Base-by-base conservation (phyloP, 2,329 filamentous ascomycete species). In the Chrysosporium queenslandicum region DNA sequence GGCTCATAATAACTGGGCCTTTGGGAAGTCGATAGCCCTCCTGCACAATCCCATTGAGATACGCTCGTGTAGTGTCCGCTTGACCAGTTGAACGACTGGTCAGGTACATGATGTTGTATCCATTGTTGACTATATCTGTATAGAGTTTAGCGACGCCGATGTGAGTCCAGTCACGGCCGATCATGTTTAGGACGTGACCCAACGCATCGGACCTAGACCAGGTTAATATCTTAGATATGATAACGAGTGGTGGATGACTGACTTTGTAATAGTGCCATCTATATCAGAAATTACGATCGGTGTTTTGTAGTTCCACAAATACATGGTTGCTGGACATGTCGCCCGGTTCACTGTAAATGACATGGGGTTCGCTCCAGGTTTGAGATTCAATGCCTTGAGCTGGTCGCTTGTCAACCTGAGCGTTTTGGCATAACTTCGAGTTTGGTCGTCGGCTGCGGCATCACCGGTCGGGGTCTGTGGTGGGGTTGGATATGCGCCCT, bases 221-320 rank as follows among this genome's bases (percentile, higher is more conserved):
- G 18, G 53, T 67, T 58, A 64, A 60, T 48, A 47, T 32, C 14
- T 23, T 9, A 16, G 29, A 8, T 57, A 43, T 29, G 4, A 21
- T 21, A 27, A 37, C 4, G 16, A 6, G n/a, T 21, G 12, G 3
- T 6, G 2, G 23, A 27, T 39, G 23, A 59, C 71, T 62, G 61
- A 78, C 72, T 98, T 98, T 54, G 92, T 98, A 62, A 98, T 98
- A 20, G 92, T 98, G 48, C 92, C 92, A 68, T 98, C 92, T 63
- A 98, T 97, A 68, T 98, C 92, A 0, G 91, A 97, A 57, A 98
- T 96, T 45, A 98, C 90, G 52, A 98, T 91, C 0, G 92, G 94
- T 0, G 86, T 85, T 61, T 94, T 86, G 63, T 91, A 82, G 59
- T 81, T 84, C 94, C 92, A 98, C 55, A 94, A 79, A 66, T 89